Evolutionary conservation across 371 early-diverging fungal species (phyloP).

Genomic region (Circinella minor): DNA sequence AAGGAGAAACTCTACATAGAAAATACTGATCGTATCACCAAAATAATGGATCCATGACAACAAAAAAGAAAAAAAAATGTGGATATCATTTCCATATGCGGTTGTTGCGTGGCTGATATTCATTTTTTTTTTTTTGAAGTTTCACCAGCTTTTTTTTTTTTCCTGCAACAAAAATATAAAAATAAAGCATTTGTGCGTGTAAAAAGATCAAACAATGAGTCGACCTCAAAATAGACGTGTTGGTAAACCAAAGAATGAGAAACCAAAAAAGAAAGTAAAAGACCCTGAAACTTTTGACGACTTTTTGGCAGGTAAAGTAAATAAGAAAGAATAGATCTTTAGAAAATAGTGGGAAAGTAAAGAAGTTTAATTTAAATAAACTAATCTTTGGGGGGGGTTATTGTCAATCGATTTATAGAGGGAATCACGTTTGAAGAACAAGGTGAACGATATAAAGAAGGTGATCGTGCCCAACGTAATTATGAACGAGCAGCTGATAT

Average conservation of each 20-base stretch:
- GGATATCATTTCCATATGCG: background rate
- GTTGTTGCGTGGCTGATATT: background rate
- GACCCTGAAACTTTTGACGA: constrained; percentile 54
- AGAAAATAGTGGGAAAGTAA: background rate
- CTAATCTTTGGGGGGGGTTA: no score
- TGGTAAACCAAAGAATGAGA: constrained; percentile 30
- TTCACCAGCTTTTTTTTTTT: background rate
- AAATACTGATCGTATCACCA: background rate
- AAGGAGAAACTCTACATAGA: no score
- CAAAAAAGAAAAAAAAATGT: background rate
- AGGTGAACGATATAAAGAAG: constrained; percentile 71
- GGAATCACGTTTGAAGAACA: constrained; percentile 70
- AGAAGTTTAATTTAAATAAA: background rate
- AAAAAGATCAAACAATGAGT: background rate
- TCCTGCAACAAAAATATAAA: background rate
- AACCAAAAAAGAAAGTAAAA: constrained; percentile 35
- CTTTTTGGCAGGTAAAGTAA: constrained; percentile 41
- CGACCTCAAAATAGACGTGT: constrained; percentile 9
- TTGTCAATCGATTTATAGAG: constrained; percentile 33
- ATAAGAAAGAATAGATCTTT: background rate
- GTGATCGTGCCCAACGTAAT: constrained; percentile 67
- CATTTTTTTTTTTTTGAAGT: constrained; percentile 1
- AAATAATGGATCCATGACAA: background rate
- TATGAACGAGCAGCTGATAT: constrained; percentile 70
- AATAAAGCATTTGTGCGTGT: background rate